Evolutionary conservation across 345 rosid species (phyloP).

Genomic region (Eucalyptus victrix): DNA sequence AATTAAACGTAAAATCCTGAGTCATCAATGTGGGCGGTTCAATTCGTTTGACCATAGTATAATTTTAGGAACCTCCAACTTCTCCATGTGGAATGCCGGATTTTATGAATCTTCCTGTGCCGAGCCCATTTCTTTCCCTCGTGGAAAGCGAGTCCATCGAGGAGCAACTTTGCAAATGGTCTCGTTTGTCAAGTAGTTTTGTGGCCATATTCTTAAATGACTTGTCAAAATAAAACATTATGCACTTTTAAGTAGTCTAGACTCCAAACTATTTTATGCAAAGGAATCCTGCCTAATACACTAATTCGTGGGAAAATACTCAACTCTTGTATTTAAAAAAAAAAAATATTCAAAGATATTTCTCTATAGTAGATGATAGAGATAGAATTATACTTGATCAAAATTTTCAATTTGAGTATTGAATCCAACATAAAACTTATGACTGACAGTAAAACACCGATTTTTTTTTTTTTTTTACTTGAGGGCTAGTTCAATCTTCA

Average conservation of each 20-base stretch:
- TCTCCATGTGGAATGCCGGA: slow-evolving; percentile 39
- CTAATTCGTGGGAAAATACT: background rate
- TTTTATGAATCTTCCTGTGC: slow-evolving; percentile 29
- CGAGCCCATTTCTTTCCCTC: slow-evolving; percentile 43
- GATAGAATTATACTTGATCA: background rate
- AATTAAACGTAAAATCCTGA: no score
- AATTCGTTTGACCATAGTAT: background rate
- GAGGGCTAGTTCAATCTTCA: background rate
- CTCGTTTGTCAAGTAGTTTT: background rate
- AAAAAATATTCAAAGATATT: background rate
- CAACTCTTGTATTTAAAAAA: background rate
- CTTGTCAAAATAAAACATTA: background rate
- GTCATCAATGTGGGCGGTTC: background rate
- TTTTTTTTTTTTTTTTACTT: background rate
- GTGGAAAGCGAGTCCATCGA: slow-evolving; percentile 9
- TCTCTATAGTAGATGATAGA: background rate
- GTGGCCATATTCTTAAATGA: background rate
- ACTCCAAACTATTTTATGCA: slow-evolving; percentile 13
- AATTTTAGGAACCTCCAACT: slow-evolving; percentile 19
- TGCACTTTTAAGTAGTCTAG: background rate
- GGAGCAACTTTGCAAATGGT: slow-evolving; percentile 17
- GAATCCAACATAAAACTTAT: background rate
- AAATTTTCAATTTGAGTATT: background rate
- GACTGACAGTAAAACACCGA: background rate
- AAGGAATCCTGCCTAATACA: slow-evolving; percentile 15